Evolutionary conservation across 1,284 basidiomycete genomes (phyloP).

Genomic region (Stereum hirsutum): DNA sequence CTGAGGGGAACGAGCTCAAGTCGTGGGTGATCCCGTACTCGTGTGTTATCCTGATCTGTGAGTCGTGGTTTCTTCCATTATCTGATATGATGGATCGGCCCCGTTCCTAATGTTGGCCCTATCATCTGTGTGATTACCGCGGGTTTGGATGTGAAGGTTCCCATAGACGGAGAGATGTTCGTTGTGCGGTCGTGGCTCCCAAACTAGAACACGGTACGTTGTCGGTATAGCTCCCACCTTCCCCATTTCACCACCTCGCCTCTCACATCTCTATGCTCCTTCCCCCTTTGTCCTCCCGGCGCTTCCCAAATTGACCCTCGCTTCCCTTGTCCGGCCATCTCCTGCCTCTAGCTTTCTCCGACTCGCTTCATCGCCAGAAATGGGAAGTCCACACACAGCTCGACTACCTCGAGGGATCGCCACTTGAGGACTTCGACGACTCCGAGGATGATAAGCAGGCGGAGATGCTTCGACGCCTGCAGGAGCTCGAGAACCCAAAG

Average conservation of each 20-base stretch:
- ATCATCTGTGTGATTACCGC: conserved; percentile 2
- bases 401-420: conserved; percentile 52
- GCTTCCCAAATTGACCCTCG: not conserved
- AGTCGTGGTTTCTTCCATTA: conserved; percentile 23
- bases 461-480: conserved; percentile 39
- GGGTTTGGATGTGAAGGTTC: conserved; percentile 54
- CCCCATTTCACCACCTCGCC: too few relatives aligned
- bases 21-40: conserved; percentile 72
- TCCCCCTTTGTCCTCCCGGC: not conserved
- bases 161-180: conserved; percentile 85
- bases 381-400: conserved; percentile 71
- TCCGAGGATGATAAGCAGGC: conserved; percentile 29
- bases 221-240: too few relatives aligned
- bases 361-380: conserved; percentile 52
- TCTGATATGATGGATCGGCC: not conserved
- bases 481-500: conserved; percentile 39
- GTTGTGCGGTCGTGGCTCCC: conserved; percentile 81
- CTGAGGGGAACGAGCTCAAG: too few relatives aligned
- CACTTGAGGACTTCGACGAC: conserved; percentile 45
- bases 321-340: not conserved
- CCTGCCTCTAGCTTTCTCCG: conserved; percentile 41
- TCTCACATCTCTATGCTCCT: too few relatives aligned
- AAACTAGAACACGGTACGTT: conserved; percentile 64
- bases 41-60: conserved; percentile 76
- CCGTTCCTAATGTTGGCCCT: not conserved